phyloP scores from a whole-genome alignment of 2,329 filamentous ascomycete genomes.

The Atkinsonella hypoxylon region DNA sequence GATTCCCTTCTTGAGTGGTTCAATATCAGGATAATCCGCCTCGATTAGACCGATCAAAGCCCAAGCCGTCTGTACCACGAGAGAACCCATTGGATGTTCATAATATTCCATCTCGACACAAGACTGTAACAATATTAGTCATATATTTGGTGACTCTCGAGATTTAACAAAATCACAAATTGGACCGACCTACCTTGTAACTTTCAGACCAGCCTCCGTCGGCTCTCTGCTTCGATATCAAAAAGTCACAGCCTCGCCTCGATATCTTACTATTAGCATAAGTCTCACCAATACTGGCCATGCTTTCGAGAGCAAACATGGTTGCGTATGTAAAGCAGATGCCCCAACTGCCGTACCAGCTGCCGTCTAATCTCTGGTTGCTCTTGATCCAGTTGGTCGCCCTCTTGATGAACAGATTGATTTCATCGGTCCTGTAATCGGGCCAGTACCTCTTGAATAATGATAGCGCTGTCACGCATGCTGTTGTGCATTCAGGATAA shows the following conservation, averaged over 20 bases:
- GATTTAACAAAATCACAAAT: too few species aligned
- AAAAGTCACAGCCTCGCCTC: constrained; percentile 69
- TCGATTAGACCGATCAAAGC: constrained; percentile 72
- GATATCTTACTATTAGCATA: constrained; percentile 63
- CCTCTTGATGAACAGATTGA: constrained; percentile 56
- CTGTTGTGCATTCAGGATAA: constrained; percentile 95
- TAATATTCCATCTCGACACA: constrained; percentile 67
- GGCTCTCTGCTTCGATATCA: constrained; percentile 69
- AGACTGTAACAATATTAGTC: constrained; percentile 32
- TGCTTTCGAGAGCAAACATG: constrained; percentile 89
- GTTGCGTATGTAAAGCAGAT: constrained; percentile 96
- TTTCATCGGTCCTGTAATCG: constrained; percentile 64
- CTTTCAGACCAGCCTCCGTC: constrained; percentile 97
- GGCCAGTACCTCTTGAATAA: constrained; percentile 76
- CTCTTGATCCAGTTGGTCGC: constrained; percentile 76
- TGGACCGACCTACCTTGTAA: constrained; percentile 45
- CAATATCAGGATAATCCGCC: constrained; percentile 65
- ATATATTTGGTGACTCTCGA: neutral
- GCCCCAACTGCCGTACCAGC: constrained; percentile 96
- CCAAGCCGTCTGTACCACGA: constrained; percentile 94
- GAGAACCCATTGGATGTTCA: constrained; percentile 63
- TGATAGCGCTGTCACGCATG: constrained; percentile 76
- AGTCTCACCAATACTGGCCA: constrained; percentile 70
- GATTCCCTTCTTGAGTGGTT: constrained; percentile 61
- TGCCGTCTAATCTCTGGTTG: constrained; percentile 69